These are phyloP conservation scores for Pythium apleroticum DNA, from an alignment of 352 stramenopile genomes.

Conservation along the genomic window DNA sequence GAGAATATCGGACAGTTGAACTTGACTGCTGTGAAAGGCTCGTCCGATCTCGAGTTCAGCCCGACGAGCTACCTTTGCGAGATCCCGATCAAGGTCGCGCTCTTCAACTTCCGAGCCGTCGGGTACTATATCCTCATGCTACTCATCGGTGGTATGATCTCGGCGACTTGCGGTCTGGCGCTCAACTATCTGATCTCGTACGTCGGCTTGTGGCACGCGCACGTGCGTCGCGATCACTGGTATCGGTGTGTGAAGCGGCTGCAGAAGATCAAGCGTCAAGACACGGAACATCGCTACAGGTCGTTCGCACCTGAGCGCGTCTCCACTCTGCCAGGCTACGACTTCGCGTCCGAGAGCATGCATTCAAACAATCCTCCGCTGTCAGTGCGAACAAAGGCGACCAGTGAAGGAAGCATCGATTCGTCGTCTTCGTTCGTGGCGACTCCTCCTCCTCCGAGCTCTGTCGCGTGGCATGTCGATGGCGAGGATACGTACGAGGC, in stretches of 20 bases:
- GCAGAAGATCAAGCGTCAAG: constrained; percentile 77
- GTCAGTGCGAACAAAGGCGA: constrained; percentile 26
- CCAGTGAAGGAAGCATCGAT: constrained; percentile 61
- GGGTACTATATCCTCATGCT: constrained; percentile 70
- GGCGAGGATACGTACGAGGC: constrained; percentile 84
- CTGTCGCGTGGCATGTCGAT: constrained; percentile 86
- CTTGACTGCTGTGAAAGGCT: constrained; percentile 46
- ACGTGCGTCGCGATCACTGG: constrained; percentile 84
- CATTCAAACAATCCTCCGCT: constrained; percentile 14
- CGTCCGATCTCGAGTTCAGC: constrained; percentile 46
- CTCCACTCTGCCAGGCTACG: constrained; percentile 34
- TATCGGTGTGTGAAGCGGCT: constrained; percentile 71
- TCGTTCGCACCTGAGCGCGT: constrained; percentile 75
- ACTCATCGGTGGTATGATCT: constrained; percentile 71
- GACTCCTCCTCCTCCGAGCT: constrained; percentile 40
- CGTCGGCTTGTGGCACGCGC: constrained; percentile 77
- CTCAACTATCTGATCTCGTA: constrained; percentile 83
- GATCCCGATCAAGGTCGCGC: constrained; percentile 59
- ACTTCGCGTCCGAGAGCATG: constrained; percentile 20
- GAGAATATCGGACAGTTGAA: constrained; percentile 46
- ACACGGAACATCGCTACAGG: constrained; percentile 68
- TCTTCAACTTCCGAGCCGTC: constrained; percentile 56
- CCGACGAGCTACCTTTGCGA: constrained; percentile 52
- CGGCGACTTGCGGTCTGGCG: constrained; percentile 56
- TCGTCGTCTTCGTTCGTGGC: constrained; percentile 55